These are phyloP conservation scores for Saprolegnia diclina DNA, from an alignment of 352 stramenopile species.

Conservation along the genomic window DNA sequence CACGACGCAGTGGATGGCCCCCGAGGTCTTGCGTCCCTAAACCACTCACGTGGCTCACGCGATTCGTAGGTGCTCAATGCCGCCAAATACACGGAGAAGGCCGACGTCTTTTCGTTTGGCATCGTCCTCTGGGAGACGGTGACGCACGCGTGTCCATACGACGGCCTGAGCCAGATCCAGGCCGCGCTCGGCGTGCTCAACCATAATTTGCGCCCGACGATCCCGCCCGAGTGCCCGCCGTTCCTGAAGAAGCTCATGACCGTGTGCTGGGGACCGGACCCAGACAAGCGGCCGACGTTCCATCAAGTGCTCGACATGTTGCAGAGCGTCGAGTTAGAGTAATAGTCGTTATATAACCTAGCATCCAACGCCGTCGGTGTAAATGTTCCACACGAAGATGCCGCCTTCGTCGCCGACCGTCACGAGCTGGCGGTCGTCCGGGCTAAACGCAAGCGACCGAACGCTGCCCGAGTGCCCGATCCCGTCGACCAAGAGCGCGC, in stretches of 20 bases:
- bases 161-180: slow-evolving; percentile 87
- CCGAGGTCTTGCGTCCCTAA: slow-evolving; percentile 34
- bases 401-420: slow-evolving; percentile 87
- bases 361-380: slow-evolving; percentile 36
- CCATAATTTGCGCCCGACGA: slow-evolving; percentile 80
- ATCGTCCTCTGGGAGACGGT: slow-evolving; percentile 87
- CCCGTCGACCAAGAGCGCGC: slow-evolving; percentile 59
- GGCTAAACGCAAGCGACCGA: slow-evolving; percentile 73
- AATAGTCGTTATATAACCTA: not conserved
- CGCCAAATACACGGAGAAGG: slow-evolving; percentile 85
- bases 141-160: slow-evolving; percentile 86
- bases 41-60: slow-evolving; percentile 63
- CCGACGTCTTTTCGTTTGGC: slow-evolving; percentile 82
- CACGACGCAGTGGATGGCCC: slow-evolving; percentile 84
- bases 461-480: slow-evolving; percentile 76
- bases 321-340: slow-evolving; percentile 22
- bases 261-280: slow-evolving; percentile 67
- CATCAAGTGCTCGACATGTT: slow-evolving; percentile 76
- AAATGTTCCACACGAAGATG: slow-evolving; percentile 92
- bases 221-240: slow-evolving; percentile 63
- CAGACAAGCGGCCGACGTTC: slow-evolving; percentile 74
- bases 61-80: slow-evolving; percentile 69
- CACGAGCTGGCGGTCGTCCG: slow-evolving; percentile 88
- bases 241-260: slow-evolving; percentile 84
- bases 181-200: slow-evolving; percentile 80